Evolutionary conservation across 208 protist species (phyloP), one percentile per base, ranked within the genome.

Genomic region (Leishmania turanica): DNA sequence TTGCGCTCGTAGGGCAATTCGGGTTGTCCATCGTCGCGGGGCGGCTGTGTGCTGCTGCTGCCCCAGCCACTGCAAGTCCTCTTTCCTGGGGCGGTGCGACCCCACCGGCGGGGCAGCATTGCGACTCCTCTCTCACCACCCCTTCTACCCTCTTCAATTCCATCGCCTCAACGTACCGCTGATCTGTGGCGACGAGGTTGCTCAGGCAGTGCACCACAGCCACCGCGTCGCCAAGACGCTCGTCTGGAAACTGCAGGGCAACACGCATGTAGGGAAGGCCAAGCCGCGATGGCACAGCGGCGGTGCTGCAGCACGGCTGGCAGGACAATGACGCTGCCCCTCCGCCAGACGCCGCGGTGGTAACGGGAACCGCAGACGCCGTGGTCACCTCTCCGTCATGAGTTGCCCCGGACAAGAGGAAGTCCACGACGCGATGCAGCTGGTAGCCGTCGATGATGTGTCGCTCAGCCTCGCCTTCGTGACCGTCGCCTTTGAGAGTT

Each of bases 221-320:
- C 3, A 93, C 85, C 51, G 93, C 83, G 75, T 98, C 95, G 8
- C 79, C 78, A 3, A 98, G 86, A 68, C 97, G 68, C 5, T 94
- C 88, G 82, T 98, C 96, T 1, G 96, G 95, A 56, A 98, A 96
- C 88, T 98, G 96, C 75, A 98, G 84, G 0, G 96, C 95, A 19
- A 97, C 87, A 17, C 87, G 84, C 51, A 87, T 72, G 78, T 78
- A 82, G 6, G 65, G 76, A 3, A 7, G 4, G 11, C 37, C 53
- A 34, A 5, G 47, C 3, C 15, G 27, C 66, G 53, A 53, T 45
- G 79, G 31, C 17, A 31, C 53, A 31, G 74, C 40, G 40, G 74
- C n/a, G 74, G 53, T 49, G 56, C 37, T 34, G 27, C 34, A 31
- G 54, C 74, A 37, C 53, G 31, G 65, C 53, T 40, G 49, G 49